Evolutionary conservation across 2,329 filamentous ascomycete species (phyloP), one percentile per base, ranked within the genome.

Genomic region (Chalaropsis ovoidea): DNA sequence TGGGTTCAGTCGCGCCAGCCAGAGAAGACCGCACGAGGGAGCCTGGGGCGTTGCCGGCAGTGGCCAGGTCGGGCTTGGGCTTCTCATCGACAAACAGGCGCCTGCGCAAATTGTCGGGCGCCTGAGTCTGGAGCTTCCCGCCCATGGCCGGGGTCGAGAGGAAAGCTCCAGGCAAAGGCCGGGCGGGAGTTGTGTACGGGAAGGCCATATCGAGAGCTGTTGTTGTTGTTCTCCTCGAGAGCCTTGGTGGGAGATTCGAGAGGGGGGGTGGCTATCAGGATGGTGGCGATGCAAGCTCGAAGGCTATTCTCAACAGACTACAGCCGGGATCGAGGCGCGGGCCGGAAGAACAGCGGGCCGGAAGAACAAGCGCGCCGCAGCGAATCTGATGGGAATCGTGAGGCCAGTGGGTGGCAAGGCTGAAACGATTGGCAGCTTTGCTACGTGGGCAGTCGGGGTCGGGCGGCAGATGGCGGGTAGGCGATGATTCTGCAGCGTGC

Each of bases 101-200:
- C 68, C 82, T 80, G 67, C 79, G 78, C 67, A 79, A 77, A 17
- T 79, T 75, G 70, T 83, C 79, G 68, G 64, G 74, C 70, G 45
- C 71, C 62, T 67, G 54, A 35, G 35, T 63, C 43, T 64, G 70
- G 61, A 70, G 62, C 73, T 63, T 74, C 70, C 70, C 75, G 79
- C 77, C 74, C 43, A 81, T 78, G 66, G 86, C 88, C 61, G 89
- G 89, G 24, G 89, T 93, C 71, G 87, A 84, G 72, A 90, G 76
- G 73, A 86, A 93, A 71, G 86, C 86, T 77, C 89, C 89, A 56
- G 89, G 89, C 61, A 90, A 79, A 68, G 84, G 84, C 71, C 88
- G 85, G 76, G 86, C 81, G 47, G 89, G 89, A 66, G 89, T 89
- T 69, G 77, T 77, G 70, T 77, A 77, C 27, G 79, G 76, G 69